Percentiles rank a stretch among this genome's conserved stretches.
phyloP scores from a whole-genome alignment of 495 filamentous ascomycete species.

The Aspergillus nidulans region DNA sequence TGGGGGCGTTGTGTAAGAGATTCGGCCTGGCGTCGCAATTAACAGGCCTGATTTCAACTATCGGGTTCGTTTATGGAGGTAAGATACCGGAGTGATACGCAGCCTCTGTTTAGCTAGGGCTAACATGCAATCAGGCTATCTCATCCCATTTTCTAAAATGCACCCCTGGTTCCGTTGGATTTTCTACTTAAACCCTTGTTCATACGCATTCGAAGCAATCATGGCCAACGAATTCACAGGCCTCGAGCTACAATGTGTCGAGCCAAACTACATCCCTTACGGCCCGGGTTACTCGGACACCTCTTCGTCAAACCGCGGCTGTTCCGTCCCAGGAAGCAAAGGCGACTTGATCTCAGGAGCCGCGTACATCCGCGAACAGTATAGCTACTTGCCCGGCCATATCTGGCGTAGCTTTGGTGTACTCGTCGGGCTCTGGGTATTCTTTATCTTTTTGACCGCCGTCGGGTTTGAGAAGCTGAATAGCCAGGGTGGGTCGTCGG shows the following conservation, averaged over 20 bases:
- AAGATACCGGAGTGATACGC: too few species aligned
- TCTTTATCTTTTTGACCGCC: constrained; percentile 65
- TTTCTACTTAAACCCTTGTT: constrained; percentile 80
- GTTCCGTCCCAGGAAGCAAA: constrained; percentile 62
- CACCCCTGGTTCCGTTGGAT: constrained; percentile 85
- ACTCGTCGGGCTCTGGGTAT: constrained; percentile 67
- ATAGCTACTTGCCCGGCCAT: constrained; percentile 55
- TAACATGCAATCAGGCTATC: constrained; percentile 56
- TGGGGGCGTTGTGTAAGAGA: constrained; percentile 72
- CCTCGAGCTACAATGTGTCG: constrained; percentile 76
- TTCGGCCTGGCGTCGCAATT: constrained; percentile 85
- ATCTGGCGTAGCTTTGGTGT: constrained; percentile 83
- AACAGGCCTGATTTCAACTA: constrained; percentile 66
- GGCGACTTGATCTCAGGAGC: constrained; percentile 56
- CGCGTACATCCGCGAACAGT: constrained; percentile 61
- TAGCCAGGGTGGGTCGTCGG: constrained; percentile 57
- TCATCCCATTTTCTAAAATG: constrained; percentile 72
- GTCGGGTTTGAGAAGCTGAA: constrained; percentile 59
- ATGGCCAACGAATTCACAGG: constrained; percentile 87
- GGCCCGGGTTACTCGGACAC: constrained; percentile 55
- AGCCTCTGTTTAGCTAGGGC: neutral
- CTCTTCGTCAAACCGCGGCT: constrained; percentile 60
- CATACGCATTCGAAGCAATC: constrained; percentile 81
- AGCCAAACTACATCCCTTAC: constrained; percentile 58
- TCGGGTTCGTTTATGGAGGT: constrained; percentile 76